Percentiles rank a stretch among this genome's conserved stretches.
Evolutionary conservation across 441 rosid genomes (phyloP).

Genomic region (Populus hybrid): DNA sequence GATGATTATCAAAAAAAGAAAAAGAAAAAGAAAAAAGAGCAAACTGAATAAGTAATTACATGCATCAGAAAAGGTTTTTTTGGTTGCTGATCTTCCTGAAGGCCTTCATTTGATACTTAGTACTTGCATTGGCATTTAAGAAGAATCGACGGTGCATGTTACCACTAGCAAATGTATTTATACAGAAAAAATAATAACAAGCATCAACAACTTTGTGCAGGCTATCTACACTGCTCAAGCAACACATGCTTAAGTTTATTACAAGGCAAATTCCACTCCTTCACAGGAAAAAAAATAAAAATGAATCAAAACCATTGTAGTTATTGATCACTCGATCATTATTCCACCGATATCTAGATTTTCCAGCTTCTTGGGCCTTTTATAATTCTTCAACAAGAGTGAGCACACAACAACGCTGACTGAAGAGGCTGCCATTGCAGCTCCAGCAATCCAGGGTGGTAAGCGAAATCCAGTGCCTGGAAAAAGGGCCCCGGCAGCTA

Average conservation of each 20-base stretch:
- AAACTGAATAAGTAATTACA: no score
- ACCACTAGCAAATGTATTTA: background rate
- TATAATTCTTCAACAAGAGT: slow-evolving; percentile 69
- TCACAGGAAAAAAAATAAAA: background rate
- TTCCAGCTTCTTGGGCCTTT: slow-evolving; percentile 60
- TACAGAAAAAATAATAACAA: background rate
- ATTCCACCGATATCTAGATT: slow-evolving; percentile 49
- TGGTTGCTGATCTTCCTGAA: background rate
- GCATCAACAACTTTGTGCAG: background rate
- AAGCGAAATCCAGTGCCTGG: slow-evolving; percentile 67
- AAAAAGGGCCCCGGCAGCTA: slow-evolving; percentile 82
- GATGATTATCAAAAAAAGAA: background rate
- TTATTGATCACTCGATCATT: slow-evolving; percentile 32
- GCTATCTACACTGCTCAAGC: background rate
- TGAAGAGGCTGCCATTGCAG: slow-evolving; percentile 97
- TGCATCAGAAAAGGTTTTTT: background rate
- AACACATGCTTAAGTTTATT: background rate
- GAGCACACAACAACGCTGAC: slow-evolving; percentile 90
- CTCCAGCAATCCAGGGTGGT: slow-evolving; percentile 98
- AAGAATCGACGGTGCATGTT: background rate
- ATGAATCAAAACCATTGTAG: background rate
- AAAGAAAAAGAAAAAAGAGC: no score
- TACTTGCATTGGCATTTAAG: background rate
- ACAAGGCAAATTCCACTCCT: background rate
- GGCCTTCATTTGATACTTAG: background rate